Percentiles rank a stretch among this genome's conserved stretches.
These are phyloP conservation scores for Phytophthora pseudosyringae DNA, from an alignment of 352 stramenopile species.

Conservation along the genomic window DNA sequence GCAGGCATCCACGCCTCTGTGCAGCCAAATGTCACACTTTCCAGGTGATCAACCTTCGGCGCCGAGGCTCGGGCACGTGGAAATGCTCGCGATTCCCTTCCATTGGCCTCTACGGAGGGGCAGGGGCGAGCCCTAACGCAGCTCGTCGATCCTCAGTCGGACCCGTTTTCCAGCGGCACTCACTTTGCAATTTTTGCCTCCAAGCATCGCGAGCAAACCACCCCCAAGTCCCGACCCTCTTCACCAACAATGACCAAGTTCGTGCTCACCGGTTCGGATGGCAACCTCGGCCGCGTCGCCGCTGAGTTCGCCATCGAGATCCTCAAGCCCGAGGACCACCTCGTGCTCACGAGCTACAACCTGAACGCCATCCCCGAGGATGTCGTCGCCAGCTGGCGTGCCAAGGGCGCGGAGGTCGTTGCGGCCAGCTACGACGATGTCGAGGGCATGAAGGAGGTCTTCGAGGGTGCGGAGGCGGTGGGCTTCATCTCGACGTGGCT, in stretches of 20 bases:
- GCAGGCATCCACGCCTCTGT: too few species aligned
- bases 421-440: slow-evolving; percentile 32
- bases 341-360: slow-evolving; percentile 38
- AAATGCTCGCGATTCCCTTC: too few species aligned
- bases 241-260: slow-evolving; percentile 30
- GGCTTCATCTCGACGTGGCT: slow-evolving; percentile 35
- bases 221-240: too few species aligned
- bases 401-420: slow-evolving; percentile 25
- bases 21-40: too few species aligned
- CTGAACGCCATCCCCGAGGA: slow-evolving; percentile 30
- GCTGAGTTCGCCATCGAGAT: slow-evolving; percentile 34
- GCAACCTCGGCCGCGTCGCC: slow-evolving; percentile 33
- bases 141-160: too few species aligned
- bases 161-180: too few species aligned
- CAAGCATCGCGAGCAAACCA: background rate
- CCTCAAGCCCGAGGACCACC: slow-evolving; percentile 28
- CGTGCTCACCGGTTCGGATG: slow-evolving; percentile 37
- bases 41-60: too few species aligned
- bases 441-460: slow-evolving; percentile 29
- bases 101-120: too few species aligned
- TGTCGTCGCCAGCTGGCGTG: slow-evolving; percentile 17
- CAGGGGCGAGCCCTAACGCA: too few species aligned
- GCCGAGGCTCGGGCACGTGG: too few species aligned
- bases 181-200: background rate
- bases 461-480: slow-evolving; percentile 29